Base-by-base conservation (phyloP, 78 protist species). In the Creolimax fragrantissima region DNA sequence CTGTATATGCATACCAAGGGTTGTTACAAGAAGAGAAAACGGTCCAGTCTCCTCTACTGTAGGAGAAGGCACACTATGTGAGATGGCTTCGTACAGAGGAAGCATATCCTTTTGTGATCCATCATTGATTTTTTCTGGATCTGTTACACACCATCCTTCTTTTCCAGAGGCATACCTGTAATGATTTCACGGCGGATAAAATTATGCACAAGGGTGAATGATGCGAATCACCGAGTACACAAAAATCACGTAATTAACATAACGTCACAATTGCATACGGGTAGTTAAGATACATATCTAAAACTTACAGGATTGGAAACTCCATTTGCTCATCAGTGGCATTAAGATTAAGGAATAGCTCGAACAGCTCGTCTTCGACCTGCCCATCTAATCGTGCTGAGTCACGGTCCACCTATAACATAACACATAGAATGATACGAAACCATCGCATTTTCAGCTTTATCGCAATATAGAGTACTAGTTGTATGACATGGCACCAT, bases 281-380 rank as follows among this genome's bases (percentile, higher is more conserved):
- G n/a, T n/a, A n/a, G n/a, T n/a, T n/a, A n/a, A n/a, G n/a, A n/a
- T n/a, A n/a, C n/a, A n/a, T n/a, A n/a, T n/a, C n/a, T n/a, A 58
- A 32, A 58, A 58, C 74, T 32, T 58, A 97, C 36, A 97, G 93
- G 5, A 95, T 84, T 81, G 98, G 97, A 83, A 90, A 96, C 43
- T 92, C 94, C 5, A 97, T 88, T 93, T 97, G 99, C 3, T 92
- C 96, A 88, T 97, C 98, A 66, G 32, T 92, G 42, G 97, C 97
- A 83, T 92, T 97, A 85, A 96, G 58, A 3, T 90, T 81, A 47
- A 91, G 45, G 86, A 97, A 97, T 4, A 97, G 92, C 37, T 96
- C 97, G 37, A 96, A 94, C 3, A 96, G 83, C 7, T 96, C 97
- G 47, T 93, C 90, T 45, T 95, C 96, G 2, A 95, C 96, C 81